phyloP scores from a whole-genome alignment of 768 basidiomycete species.

The Naganishia randhawae region DNA sequence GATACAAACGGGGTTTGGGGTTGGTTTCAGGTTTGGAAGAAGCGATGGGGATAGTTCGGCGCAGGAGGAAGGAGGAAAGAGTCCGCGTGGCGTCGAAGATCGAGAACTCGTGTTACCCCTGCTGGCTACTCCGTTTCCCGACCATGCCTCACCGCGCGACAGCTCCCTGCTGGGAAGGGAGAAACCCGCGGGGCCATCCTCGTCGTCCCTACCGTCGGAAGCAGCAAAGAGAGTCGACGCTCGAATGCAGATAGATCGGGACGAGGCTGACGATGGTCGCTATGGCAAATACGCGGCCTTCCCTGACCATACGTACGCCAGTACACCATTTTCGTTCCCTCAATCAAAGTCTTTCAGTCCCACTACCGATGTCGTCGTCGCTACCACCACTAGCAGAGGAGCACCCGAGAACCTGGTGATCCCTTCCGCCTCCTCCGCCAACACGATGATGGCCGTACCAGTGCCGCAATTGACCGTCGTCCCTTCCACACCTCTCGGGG shows the following conservation, averaged over 20 bases:
- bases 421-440: neutral
- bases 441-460: neutral
- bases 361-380: neutral
- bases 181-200: no score
- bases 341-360: neutral
- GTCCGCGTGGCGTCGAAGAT: no score
- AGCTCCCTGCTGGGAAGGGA: no score
- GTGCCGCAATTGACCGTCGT: neutral
- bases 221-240: no score
- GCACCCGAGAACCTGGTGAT: neutral
- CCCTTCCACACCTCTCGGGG: neutral
- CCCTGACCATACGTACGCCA: neutral
- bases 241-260: no score
- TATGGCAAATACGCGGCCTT: neutral
- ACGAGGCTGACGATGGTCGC: neutral
- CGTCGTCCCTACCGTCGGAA: no score
- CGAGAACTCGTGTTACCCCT: neutral
- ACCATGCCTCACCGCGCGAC: no score
- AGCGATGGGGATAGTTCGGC: neutral
- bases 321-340: neutral
- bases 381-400: neutral
- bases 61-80: neutral
- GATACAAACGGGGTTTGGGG: no score
- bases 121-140: neutral
- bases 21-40: neutral